Percentiles rank a stretch among this genome's conserved stretches.
Evolutionary conservation across 257 asterid genomes (phyloP).

Genomic region (Leonotis leonurus): DNA sequence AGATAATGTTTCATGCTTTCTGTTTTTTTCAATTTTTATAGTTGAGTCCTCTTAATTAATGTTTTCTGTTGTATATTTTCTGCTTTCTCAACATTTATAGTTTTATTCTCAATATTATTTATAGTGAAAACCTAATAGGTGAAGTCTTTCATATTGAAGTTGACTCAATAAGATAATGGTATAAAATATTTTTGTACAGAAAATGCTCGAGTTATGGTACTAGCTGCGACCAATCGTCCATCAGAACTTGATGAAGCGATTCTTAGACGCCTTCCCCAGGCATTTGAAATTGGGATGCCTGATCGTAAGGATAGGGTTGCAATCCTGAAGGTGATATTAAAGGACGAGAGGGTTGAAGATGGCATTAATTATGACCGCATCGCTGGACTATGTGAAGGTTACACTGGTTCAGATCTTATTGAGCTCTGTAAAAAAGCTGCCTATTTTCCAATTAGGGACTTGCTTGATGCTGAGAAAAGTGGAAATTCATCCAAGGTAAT

Average conservation of each 20-base stretch:
- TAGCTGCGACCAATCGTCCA: slow-evolving; percentile 91
- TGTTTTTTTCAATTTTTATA: too few relatives aligned
- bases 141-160: too few relatives aligned
- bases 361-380: slow-evolving; percentile 51
- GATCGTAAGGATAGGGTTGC: slow-evolving; percentile 56
- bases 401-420: slow-evolving; percentile 80
- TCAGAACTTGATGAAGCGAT: slow-evolving; percentile 97
- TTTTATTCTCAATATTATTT: neutral
- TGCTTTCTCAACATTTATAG: neutral
- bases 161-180: slow-evolving; percentile 1
- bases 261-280: slow-evolving; percentile 85
- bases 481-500: slow-evolving; percentile 52
- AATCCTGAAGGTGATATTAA: slow-evolving; percentile 70
- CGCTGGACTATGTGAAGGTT: slow-evolving; percentile 72
- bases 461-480: slow-evolving; percentile 60
- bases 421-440: slow-evolving; percentile 90
- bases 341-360: slow-evolving; percentile 56
- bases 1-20: neutral
- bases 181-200: slow-evolving; percentile 31
- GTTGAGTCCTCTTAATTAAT: too few relatives aligned
- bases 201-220: slow-evolving; percentile 79
- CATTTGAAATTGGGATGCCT: slow-evolving; percentile 81
- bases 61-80: too few relatives aligned
- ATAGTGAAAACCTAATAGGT: too few relatives aligned
- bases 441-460: slow-evolving; percentile 63